Evolutionary conservation across 23 red algal species (phyloP).

Genomic region (Gracilariopsis chorda): DNA sequence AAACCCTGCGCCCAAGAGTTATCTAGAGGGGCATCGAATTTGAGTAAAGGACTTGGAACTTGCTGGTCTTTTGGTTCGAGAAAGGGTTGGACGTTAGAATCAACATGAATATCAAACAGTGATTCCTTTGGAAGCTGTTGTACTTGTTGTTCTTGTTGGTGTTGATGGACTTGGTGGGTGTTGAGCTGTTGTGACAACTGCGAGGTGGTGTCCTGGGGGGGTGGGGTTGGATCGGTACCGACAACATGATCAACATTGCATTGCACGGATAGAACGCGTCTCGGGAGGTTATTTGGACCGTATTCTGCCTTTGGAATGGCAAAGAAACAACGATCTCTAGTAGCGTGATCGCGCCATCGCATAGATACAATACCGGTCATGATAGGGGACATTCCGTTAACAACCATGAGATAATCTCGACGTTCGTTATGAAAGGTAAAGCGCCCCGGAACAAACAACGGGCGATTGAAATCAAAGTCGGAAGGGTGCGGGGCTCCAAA

Average conservation of each 20-base stretch:
- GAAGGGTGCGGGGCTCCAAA: not conserved
- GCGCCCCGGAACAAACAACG: slow-evolving; percentile 43
- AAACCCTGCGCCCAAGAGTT: slow-evolving; percentile 32
- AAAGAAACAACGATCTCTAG: slow-evolving; percentile 49
- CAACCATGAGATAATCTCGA: slow-evolving; percentile 43
- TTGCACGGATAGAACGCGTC: slow-evolving; percentile 26
- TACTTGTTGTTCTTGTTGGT: not conserved
- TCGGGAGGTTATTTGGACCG: slow-evolving; percentile 12
- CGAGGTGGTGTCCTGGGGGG: not conserved
- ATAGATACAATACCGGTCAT: slow-evolving; percentile 54
- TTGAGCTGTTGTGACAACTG: not conserved
- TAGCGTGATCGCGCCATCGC: slow-evolving; percentile 8
- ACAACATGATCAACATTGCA: slow-evolving; percentile 10
- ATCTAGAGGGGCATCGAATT: not conserved
- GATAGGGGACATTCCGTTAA: not conserved
- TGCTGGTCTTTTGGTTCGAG: not conserved
- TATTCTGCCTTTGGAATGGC: slow-evolving; percentile 38
- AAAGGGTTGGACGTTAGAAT: not conserved
- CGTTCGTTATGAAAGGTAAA: slow-evolving; percentile 38
- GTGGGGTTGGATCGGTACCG: not conserved
- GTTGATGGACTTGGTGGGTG: not conserved
- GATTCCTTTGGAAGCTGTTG: not conserved
- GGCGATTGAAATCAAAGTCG: not conserved
- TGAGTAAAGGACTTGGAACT: slow-evolving; percentile 1
- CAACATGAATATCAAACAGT: not conserved